Evolutionary conservation across 345 rosid genomes (phyloP).

Genomic region (Toxicodendron radicans): DNA sequence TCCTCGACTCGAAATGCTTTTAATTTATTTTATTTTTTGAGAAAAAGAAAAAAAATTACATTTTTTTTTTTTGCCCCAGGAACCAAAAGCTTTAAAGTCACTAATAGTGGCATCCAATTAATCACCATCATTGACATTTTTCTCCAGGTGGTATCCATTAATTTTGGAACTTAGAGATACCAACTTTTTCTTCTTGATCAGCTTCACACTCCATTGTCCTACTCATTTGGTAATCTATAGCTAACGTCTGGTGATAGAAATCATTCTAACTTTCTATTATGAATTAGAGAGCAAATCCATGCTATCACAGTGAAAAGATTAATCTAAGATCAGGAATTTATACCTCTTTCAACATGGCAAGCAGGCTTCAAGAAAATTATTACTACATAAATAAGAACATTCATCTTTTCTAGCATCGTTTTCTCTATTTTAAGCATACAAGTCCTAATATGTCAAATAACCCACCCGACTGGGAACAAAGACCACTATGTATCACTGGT

Average conservation of each 20-base stretch:
- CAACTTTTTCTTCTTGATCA: background rate
- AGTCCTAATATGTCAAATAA: background rate
- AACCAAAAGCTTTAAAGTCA: background rate
- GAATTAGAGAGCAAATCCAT: no score
- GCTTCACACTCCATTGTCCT: background rate
- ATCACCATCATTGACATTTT: background rate
- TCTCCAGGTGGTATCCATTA: no score
- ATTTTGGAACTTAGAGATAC: background rate
- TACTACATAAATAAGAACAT: background rate
- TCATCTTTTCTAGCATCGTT: background rate
- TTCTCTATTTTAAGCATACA: background rate
- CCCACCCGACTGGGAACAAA: background rate
- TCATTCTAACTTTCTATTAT: no score
- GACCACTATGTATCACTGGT: background rate
- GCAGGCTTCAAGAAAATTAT: background rate
- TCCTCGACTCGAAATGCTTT: background rate
- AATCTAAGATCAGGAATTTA: background rate
- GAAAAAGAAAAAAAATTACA: background rate
- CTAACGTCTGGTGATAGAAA: no score
- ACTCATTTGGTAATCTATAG: background rate
- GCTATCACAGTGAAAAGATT: background rate
- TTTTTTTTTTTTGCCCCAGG: background rate
- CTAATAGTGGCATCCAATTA: background rate
- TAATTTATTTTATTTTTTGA: background rate
- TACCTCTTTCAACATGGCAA: background rate